A percentile compares a stretch with the other conserved stretches of the same genome.
phyloP scores from a whole-genome alignment of 257 asterid species.

The Capsicum rhomboideum region DNA sequence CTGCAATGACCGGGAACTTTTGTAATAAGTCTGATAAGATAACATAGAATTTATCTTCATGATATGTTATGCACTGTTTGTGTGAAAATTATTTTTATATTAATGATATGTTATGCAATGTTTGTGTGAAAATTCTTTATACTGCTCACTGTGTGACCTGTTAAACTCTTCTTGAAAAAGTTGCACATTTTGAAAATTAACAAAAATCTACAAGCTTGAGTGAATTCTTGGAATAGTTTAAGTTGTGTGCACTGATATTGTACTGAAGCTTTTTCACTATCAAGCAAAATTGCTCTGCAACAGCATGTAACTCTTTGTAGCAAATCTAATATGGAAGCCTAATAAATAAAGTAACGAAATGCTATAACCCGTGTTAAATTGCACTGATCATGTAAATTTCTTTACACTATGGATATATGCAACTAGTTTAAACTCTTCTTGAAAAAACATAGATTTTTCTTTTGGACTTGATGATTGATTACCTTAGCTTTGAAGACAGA shows the following conservation, averaged over 20 bases:
- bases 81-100: background rate
- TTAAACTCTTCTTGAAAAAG: background rate
- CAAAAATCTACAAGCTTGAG: no score
- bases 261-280: background rate
- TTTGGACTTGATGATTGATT: background rate
- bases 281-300: background rate
- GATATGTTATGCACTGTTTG: background rate
- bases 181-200: no score
- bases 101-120: background rate
- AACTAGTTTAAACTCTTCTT: background rate
- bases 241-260: background rate
- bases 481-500: constrained; percentile 39
- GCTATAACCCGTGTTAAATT: no score
- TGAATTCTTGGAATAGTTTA: background rate
- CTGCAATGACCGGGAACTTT: no score
- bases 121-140: background rate
- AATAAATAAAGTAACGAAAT: no score
- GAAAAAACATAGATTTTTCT: background rate
- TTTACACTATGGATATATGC: background rate
- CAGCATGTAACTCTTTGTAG: background rate
- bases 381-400: no score
- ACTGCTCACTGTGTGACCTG: background rate
- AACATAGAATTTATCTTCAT: background rate
- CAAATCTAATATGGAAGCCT: background rate
- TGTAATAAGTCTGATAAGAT: background rate